These are phyloP conservation scores for Podila minutissima DNA, from an alignment of 192 early-diverging fungal species.

Conservation along the genomic window DNA sequence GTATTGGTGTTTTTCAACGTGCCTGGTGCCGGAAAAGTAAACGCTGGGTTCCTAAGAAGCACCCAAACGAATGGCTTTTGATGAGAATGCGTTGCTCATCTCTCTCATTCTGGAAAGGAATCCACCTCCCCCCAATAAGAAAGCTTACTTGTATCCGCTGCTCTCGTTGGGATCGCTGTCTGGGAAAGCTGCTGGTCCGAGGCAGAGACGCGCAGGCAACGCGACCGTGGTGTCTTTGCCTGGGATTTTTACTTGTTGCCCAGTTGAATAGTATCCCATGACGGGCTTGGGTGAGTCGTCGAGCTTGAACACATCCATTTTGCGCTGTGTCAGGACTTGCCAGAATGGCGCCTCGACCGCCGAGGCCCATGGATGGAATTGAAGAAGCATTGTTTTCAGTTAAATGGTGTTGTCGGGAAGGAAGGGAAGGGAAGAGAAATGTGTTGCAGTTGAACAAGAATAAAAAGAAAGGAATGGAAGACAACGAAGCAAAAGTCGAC, in stretches of 20 bases:
- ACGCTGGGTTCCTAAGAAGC: conserved; percentile 44
- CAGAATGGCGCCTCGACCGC: conserved; percentile 93
- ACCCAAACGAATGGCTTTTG: background rate
- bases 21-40: conserved; percentile 61
- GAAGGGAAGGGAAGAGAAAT: background rate
- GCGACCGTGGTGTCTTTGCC: conserved; percentile 56
- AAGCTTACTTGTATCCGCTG: conserved; percentile 16
- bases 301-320: conserved; percentile 85
- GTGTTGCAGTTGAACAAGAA: background rate
- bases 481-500: background rate
- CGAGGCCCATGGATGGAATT: conserved; percentile 86
- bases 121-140: background rate
- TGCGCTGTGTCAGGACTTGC: conserved; percentile 82
- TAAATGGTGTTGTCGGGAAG: background rate
- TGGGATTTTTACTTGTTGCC: conserved; percentile 57
- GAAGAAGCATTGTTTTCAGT: conserved; percentile 59
- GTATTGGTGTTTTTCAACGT: conserved; percentile 93
- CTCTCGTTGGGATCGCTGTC: conserved; percentile 17
- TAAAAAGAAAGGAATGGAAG: background rate
- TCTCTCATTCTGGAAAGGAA: background rate
- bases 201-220: conserved; percentile 70
- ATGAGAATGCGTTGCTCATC: background rate
- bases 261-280: conserved; percentile 72
- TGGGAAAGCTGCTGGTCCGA: conserved; percentile 66
- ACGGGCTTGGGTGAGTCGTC: conserved; percentile 70